Percentiles rank a stretch among this genome's conserved stretches.
These are phyloP conservation scores for Sporothrix brasiliensis DNA, from an alignment of 2,329 filamentous ascomycete species.

Conservation along the genomic window DNA sequence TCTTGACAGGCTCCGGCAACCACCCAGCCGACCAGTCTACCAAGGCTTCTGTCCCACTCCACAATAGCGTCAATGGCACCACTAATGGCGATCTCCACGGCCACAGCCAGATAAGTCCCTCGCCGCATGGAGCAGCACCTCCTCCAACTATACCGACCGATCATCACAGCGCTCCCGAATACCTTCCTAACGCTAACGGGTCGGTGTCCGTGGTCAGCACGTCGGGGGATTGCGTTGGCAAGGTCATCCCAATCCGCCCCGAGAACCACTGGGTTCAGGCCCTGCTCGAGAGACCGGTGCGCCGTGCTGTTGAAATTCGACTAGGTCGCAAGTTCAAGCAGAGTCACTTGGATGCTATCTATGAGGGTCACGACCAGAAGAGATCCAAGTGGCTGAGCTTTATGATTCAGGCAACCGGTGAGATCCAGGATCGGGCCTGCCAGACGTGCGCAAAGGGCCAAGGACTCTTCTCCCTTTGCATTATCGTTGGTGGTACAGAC, in stretches of 20 bases:
- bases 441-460: constrained; percentile 48
- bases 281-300: constrained; percentile 46
- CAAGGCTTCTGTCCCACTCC: neutral
- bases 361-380: constrained; percentile 47
- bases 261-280: constrained; percentile 48
- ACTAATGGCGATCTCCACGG: neutral
- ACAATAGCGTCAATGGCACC: neutral
- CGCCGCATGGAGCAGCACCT: neutral
- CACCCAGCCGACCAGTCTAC: neutral
- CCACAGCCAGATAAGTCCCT: neutral
- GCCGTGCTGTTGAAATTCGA: constrained; percentile 49
- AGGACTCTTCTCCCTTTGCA: constrained; percentile 52
- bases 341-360: constrained; percentile 47
- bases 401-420: constrained; percentile 56
- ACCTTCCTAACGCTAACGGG: constrained; percentile 12
- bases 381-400: constrained; percentile 52
- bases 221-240: constrained; percentile 46
- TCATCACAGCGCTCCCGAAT: neutral
- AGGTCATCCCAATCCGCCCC: constrained; percentile 44
- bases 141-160: neutral
- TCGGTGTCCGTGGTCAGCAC: constrained; percentile 46
- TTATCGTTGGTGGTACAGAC: constrained; percentile 48
- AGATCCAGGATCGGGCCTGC: constrained; percentile 48
- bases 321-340: constrained; percentile 48
- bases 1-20: neutral